phyloP scores from a whole-genome alignment of 2,329 filamentous ascomycete genomes.

The Aspergillus awamori region DNA sequence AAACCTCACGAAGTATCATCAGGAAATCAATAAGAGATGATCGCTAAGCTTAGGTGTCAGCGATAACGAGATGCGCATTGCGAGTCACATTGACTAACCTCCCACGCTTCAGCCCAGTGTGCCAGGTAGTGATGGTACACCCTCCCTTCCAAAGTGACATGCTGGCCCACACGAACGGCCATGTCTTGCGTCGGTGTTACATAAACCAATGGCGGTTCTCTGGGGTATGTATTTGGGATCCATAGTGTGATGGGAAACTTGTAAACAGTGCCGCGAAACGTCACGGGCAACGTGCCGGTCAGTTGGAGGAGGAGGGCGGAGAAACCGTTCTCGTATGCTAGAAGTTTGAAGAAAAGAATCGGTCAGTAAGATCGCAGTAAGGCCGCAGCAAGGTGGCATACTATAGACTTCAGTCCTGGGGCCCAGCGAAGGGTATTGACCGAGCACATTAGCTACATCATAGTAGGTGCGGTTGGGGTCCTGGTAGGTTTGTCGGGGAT shows the following conservation, averaged over 20 bases:
- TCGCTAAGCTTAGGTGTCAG: slow-evolving; percentile 56
- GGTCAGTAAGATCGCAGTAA: background rate
- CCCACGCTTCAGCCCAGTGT: slow-evolving; percentile 85
- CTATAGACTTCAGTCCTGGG: slow-evolving; percentile 95
- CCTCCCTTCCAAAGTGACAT: slow-evolving; percentile 89
- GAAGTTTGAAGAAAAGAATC: slow-evolving; percentile 7
- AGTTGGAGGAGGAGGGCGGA: slow-evolving; percentile 86
- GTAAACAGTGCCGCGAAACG: slow-evolving; percentile 86
- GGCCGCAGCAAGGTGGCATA: slow-evolving; percentile 49
- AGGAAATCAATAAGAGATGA: slow-evolving; percentile 83
- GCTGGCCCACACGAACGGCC: slow-evolving; percentile 87
- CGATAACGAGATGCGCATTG: background rate
- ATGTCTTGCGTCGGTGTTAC: slow-evolving; percentile 87
- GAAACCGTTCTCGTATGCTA: slow-evolving; percentile 85
- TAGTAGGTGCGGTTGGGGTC: slow-evolving; percentile 92
- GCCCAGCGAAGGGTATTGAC: slow-evolving; percentile 75
- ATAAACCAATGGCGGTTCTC: slow-evolving; percentile 82
- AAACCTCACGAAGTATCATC: slow-evolving; percentile 79
- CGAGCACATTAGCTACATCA: slow-evolving; percentile 81
- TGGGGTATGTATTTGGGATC: slow-evolving; percentile 88
- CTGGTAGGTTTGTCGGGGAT: slow-evolving; percentile 74
- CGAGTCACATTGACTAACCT: slow-evolving; percentile 64
- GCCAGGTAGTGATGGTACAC: slow-evolving; percentile 96
- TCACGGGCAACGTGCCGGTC: slow-evolving; percentile 84
- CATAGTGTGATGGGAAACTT: slow-evolving; percentile 90